Conservation (phyloP, 139 green algal species). For the Micractinium sp. region DNA sequence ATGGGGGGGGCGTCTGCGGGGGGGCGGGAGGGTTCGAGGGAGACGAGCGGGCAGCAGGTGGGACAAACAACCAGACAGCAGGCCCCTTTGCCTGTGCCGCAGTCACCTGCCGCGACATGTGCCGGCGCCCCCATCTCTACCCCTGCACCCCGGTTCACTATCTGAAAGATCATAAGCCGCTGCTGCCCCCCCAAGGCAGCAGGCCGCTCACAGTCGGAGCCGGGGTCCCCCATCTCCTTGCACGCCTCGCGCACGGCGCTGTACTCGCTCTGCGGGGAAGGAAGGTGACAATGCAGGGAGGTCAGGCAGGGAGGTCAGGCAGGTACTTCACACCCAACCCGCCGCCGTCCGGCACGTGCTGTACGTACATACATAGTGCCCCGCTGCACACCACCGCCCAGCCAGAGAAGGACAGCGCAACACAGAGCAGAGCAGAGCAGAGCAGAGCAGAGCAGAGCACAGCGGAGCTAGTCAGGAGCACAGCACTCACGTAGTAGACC, state of each 20-base stretch:
- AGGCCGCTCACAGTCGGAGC: constrained; percentile 38
- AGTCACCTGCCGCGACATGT: background rate
- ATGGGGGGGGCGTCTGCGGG: constrained; percentile 66
- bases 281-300: no score
- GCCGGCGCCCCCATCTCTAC: background rate
- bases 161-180: no score
- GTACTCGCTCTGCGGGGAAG: constrained; percentile 32
- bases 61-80: no score
- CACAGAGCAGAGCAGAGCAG: background rate
- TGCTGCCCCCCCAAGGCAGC: no score
- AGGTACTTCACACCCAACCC: no score
- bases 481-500: constrained; percentile 47
- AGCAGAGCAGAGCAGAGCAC: background rate
- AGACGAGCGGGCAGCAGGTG: background rate
- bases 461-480: no score
- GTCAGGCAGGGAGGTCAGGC: no score
- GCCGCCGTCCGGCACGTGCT: no score
- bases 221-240: constrained; percentile 54
- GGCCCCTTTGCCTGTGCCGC: no score
- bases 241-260: constrained; percentile 50
- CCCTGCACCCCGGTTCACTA: no score
- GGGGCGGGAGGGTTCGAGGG: background rate
- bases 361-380: no score
- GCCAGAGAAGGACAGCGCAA: background rate
- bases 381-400: background rate